phyloP scores from a whole-genome alignment of 345 rosid genomes.

The Streptanthus diversifolius region DNA sequence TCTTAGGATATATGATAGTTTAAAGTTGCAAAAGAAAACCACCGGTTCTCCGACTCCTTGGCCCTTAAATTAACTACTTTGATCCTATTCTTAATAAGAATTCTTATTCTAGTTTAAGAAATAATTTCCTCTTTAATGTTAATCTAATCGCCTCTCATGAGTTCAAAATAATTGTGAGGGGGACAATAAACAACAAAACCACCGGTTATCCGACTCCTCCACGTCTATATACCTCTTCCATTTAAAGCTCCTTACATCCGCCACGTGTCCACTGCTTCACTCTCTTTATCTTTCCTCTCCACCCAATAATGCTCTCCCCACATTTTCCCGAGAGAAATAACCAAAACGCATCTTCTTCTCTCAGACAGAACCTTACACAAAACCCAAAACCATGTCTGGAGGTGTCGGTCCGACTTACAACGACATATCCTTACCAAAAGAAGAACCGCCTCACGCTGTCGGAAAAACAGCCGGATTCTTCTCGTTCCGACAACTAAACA shows the following conservation, averaged over 20 bases:
- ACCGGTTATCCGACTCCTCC: conserved; percentile 4
- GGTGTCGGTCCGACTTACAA: conserved; percentile 60
- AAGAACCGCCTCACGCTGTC: conserved; percentile 31
- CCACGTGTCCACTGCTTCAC: conserved; percentile 26
- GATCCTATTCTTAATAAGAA: too few relatives aligned
- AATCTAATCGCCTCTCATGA: neutral
- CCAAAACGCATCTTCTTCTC: neutral
- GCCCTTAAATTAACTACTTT: too few relatives aligned
- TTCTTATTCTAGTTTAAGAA: too few relatives aligned
- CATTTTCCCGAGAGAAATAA: neutral
- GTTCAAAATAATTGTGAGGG: neutral
- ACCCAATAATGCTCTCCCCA: neutral
- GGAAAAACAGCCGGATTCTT: conserved; percentile 28
- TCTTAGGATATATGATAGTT: too few relatives aligned
- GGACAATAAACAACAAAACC: conserved; percentile 5
- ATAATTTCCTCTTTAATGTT: neutral
- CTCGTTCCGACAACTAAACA: conserved; percentile 60
- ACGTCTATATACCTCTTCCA: conserved; percentile 30
- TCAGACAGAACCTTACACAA: neutral
- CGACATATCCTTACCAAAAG: conserved; percentile 56
- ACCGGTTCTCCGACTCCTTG: too few relatives aligned
- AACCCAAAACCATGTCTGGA: conserved; percentile 54
- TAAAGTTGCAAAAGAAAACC: too few relatives aligned
- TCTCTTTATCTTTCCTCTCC: conserved; percentile 12
- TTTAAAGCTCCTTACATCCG: neutral